Conservation (phyloP, 495 filamentous ascomycete species). For the Tuber calosporum region DNA sequence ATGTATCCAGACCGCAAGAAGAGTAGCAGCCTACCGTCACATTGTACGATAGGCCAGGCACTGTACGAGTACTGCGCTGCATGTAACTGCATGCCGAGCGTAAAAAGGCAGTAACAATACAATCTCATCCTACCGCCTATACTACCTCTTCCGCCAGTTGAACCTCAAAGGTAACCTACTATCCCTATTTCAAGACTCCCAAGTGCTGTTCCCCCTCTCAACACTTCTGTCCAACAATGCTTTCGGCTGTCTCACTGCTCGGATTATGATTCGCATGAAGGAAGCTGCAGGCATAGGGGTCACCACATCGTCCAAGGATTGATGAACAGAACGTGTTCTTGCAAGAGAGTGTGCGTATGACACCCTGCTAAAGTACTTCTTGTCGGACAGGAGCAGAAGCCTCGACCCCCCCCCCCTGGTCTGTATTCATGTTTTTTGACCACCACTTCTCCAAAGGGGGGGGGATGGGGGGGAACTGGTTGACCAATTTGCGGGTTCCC, state of each 20-base stretch:
- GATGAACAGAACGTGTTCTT: neutral
- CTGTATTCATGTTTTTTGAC: neutral
- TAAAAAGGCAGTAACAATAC: neutral
- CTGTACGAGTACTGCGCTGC: neutral
- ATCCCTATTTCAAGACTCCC: neutral
- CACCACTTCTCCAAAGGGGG: neutral
- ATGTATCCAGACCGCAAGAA: neutral
- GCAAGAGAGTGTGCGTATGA: neutral
- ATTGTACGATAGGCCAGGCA: neutral
- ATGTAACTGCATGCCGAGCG: neutral
- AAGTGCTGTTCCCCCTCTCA: neutral
- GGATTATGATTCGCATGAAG: neutral
- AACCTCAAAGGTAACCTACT: neutral
- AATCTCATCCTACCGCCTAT: neutral
- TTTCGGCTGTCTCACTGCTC: neutral
- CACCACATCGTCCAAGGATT: neutral
- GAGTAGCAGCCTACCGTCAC: neutral
- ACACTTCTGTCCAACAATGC: neutral
- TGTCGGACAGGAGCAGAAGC: neutral
- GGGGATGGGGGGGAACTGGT: no score
- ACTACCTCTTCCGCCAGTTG: neutral
- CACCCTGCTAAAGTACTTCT: neutral
- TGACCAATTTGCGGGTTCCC: neutral
- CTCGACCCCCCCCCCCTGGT: neutral
- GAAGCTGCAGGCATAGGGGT: neutral